Evolutionary conservation across 306 rosid species (phyloP).

Genomic region (Cucumis hystrix): DNA sequence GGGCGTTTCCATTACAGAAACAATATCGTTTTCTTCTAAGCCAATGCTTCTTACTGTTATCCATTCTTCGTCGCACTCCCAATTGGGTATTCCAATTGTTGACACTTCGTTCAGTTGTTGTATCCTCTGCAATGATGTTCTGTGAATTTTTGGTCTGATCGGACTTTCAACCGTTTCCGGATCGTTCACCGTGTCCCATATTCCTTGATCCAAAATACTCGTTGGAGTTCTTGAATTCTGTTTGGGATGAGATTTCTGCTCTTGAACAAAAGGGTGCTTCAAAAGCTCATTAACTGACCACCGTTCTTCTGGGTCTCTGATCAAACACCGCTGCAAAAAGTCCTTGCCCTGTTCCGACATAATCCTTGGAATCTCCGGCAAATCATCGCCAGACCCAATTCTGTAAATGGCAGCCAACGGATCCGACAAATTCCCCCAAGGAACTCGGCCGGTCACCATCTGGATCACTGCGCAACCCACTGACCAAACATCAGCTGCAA

Average conservation of each 20-base stretch:
- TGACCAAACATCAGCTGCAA: conserved; percentile 81
- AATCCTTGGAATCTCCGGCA: conserved; percentile 47
- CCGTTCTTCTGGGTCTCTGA: conserved; percentile 41
- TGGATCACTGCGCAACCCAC: conserved; percentile 70
- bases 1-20: background rate
- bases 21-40: background rate
- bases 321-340: conserved; percentile 57
- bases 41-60: conserved; percentile 43
- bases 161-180: conserved; percentile 7
- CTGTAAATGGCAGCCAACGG: conserved; percentile 43
- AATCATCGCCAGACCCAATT: conserved; percentile 43
- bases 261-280: conserved; percentile 41
- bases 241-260: background rate
- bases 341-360: conserved; percentile 60
- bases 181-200: conserved; percentile 34
- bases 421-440: conserved; percentile 41
- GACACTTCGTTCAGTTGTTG: conserved; percentile 17
- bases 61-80: conserved; percentile 51
- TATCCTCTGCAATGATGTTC: conserved; percentile 31
- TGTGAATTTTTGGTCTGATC: conserved; percentile 9
- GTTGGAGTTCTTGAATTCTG: conserved; percentile 36
- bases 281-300: conserved; percentile 62
- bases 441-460: conserved; percentile 62
- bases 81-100: conserved; percentile 9
- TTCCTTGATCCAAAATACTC: conserved; percentile 35